Conservation (phyloP, 2,329 filamentous ascomycete species). For the Fusarium sambucinum region DNA sequence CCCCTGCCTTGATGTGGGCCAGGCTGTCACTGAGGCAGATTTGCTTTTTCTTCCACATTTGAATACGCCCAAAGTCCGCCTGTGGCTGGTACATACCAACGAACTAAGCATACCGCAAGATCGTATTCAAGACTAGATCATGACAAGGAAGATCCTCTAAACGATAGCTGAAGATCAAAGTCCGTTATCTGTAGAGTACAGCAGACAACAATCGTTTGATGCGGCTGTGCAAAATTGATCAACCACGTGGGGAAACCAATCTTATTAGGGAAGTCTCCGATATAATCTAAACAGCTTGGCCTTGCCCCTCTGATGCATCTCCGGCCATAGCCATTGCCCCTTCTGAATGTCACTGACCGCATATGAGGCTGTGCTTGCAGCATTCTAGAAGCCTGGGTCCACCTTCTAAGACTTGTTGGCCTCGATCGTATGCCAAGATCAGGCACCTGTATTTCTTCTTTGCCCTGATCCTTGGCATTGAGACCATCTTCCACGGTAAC, state of each 20-base stretch:
- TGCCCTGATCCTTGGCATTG: not conserved
- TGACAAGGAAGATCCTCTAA: not conserved
- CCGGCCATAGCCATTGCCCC: not conserved
- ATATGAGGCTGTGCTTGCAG: not conserved
- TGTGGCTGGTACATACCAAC: not conserved
- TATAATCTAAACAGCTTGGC: not conserved
- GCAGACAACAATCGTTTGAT: not conserved
- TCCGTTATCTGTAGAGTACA: too few relatives aligned
- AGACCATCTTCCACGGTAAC: not conserved
- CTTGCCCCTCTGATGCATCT: not conserved
- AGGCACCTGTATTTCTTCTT: not conserved
- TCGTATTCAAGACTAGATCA: not conserved
- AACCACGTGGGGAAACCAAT: conserved; percentile 1
- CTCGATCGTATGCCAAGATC: not conserved
- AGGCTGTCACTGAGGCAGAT: conserved; percentile 36
- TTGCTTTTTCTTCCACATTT: conserved; percentile 2
- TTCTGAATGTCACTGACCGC: not conserved
- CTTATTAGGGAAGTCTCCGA: conserved; percentile 4
- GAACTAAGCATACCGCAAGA: not conserved
- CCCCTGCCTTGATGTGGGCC: conserved; percentile 1
- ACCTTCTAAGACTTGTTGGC: not conserved
- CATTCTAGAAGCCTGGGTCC: not conserved
- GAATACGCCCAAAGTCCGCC: conserved; percentile 12
- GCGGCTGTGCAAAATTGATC: conserved; percentile 1
- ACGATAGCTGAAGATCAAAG: not conserved